Evolutionary conservation across 345 rosid genomes (phyloP).

Genomic region (Populus nigra): DNA sequence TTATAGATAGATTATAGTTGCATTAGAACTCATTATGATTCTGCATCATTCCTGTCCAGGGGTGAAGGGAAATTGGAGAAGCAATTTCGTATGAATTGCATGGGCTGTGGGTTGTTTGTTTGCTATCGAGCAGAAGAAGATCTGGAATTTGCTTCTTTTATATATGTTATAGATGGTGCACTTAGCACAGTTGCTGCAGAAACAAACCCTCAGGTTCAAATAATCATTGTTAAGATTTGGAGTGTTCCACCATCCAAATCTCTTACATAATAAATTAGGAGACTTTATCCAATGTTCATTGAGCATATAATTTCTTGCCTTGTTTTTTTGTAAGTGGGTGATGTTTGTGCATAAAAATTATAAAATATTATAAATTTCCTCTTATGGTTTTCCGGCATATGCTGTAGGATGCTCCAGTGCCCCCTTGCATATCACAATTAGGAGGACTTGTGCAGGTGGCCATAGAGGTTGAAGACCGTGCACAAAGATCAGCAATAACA

Average conservation of each 20-base stretch:
- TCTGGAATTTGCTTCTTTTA: slow-evolving; percentile 60
- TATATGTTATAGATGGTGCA: slow-evolving; percentile 77
- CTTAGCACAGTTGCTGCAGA: slow-evolving; percentile 91
- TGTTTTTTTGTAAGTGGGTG: not conserved
- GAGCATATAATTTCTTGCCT: not conserved
- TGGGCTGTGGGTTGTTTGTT: slow-evolving; percentile 84
- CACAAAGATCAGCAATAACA: slow-evolving; percentile 88
- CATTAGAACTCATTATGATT: not conserved
- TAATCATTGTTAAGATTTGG: not conserved
- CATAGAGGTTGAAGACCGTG: slow-evolving; percentile 94
- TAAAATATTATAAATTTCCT: not conserved
- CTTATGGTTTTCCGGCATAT: slow-evolving; percentile 1
- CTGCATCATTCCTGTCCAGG: slow-evolving; percentile 36
- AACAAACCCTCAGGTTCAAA: slow-evolving; percentile 77
- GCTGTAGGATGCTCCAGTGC: slow-evolving; percentile 82
- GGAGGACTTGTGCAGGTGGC: slow-evolving; percentile 97
- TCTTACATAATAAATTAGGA: not conserved
- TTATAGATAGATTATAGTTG: not conserved
- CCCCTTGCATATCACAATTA: slow-evolving; percentile 88
- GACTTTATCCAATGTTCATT: not conserved
- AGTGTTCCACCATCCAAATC: not conserved
- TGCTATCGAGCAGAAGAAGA: slow-evolving; percentile 93
- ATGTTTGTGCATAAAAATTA: not conserved
- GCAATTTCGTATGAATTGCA: slow-evolving; percentile 94
- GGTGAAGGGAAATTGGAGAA: slow-evolving; percentile 96